Conservation (phyloP, 441 rosid species). For the Erodium moschatum region DNA sequence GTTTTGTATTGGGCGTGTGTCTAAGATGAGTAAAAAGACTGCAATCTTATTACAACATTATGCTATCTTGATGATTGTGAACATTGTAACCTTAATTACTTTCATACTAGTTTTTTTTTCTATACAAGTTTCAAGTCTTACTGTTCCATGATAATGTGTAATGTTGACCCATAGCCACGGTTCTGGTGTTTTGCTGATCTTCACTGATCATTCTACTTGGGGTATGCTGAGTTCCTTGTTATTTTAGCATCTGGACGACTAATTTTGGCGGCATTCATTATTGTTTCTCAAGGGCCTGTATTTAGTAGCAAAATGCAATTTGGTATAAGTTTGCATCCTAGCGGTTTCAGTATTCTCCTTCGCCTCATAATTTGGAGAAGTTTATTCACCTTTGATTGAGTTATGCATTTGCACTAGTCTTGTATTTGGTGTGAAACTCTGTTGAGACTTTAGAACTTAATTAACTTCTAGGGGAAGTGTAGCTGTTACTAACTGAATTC, state of each 20-base stretch:
- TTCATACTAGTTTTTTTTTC: neutral
- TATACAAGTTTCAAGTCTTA: neutral
- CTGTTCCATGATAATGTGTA: neutral
- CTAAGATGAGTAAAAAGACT: neutral
- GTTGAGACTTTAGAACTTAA: neutral
- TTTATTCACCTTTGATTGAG: neutral
- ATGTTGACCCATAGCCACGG: neutral
- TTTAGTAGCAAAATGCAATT: neutral
- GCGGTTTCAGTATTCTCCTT: neutral
- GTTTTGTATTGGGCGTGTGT: neutral
- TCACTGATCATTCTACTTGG: slow-evolving; percentile 1
- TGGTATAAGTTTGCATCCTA: neutral
- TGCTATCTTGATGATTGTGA: neutral
- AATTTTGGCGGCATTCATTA: neutral
- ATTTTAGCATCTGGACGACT: neutral
- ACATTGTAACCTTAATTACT: neutral
- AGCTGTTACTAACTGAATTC: neutral
- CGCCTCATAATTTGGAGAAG: neutral
- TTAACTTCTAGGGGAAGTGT: neutral
- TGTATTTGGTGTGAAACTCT: neutral
- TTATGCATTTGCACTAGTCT: neutral
- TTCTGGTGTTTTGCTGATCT: neutral
- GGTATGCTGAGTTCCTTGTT: neutral
- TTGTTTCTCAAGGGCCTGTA: neutral
- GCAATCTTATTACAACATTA: neutral